Percentiles rank a stretch among this genome's conserved stretches.
phyloP scores from a whole-genome alignment of 192 early-diverging fungal species.

The Coemansia reversa region DNA sequence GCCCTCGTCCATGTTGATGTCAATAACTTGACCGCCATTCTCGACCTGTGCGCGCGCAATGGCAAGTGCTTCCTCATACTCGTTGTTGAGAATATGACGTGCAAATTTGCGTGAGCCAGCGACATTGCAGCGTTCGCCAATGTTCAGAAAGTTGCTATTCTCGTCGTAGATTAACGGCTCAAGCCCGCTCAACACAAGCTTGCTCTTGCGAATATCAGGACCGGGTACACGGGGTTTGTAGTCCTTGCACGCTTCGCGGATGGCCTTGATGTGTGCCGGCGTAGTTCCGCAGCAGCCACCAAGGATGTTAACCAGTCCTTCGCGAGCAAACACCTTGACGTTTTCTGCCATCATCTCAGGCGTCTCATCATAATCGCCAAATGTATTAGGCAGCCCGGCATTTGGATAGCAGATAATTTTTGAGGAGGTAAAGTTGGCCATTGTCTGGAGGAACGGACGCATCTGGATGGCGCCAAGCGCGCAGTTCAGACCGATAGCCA shows the following conservation, averaged over 20 bases:
- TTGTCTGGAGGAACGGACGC: conserved; percentile 92
- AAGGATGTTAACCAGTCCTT: conserved; percentile 92
- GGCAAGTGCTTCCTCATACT: conserved; percentile 91
- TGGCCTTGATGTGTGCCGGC: conserved; percentile 87
- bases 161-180: conserved; percentile 82
- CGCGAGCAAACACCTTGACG: conserved; percentile 83
- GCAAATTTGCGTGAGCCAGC: conserved; percentile 93
- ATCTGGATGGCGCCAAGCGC: conserved; percentile 89
- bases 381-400: conserved; percentile 94
- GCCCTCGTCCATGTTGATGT: conserved; percentile 97
- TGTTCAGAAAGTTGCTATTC: conserved; percentile 85
- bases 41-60: conserved; percentile 94
- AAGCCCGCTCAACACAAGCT: conserved; percentile 81
- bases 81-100: conserved; percentile 86
- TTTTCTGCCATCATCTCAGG: conserved; percentile 83
- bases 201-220: conserved; percentile 63
- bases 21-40: conserved; percentile 91
- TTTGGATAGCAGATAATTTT: conserved; percentile 95
- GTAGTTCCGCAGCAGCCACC: conserved; percentile 98
- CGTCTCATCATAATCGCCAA: conserved; percentile 94
- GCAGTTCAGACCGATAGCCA: conserved; percentile 91
- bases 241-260: conserved; percentile 72
- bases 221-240: conserved; percentile 79
- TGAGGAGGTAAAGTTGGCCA: conserved; percentile 76
- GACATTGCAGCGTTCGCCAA: conserved; percentile 97